phyloP scores from a whole-genome alignment of 257 asterid species.

The Solanum tarijense region DNA sequence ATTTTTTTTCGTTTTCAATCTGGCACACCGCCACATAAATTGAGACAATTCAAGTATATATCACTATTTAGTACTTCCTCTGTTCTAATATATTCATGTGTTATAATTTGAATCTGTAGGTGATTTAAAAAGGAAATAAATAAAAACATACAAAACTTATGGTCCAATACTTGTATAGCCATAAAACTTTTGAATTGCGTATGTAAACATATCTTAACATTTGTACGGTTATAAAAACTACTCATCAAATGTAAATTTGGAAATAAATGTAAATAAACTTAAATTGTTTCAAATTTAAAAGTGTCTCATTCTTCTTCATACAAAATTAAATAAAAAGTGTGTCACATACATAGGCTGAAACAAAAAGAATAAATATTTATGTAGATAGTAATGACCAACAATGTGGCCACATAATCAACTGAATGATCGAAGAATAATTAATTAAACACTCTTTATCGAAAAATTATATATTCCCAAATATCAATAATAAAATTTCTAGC shows the following conservation, averaged over 20 bases:
- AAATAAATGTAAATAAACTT: neutral
- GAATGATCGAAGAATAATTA: neutral
- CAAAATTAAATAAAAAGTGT: neutral
- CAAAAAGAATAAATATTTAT: neutral
- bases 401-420: neutral
- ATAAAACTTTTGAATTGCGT: neutral
- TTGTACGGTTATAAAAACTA: neutral
- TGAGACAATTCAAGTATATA: neutral
- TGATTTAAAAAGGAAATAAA: neutral
- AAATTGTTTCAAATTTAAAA: neutral
- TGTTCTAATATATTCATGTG: neutral
- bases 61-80: neutral
- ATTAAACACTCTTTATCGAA: neutral
- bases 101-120: neutral
- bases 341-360: neutral
- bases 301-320: neutral
- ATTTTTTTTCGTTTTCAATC: neutral
- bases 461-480: neutral
- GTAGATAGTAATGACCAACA: neutral
- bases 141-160: neutral
- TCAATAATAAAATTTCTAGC: neutral
- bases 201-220: neutral
- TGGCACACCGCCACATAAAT: neutral
- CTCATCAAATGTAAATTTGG: neutral
- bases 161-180: neutral